Base-by-base conservation (phyloP, 1,139 yeast species). In the Saccharomyces hybrid region DNA sequence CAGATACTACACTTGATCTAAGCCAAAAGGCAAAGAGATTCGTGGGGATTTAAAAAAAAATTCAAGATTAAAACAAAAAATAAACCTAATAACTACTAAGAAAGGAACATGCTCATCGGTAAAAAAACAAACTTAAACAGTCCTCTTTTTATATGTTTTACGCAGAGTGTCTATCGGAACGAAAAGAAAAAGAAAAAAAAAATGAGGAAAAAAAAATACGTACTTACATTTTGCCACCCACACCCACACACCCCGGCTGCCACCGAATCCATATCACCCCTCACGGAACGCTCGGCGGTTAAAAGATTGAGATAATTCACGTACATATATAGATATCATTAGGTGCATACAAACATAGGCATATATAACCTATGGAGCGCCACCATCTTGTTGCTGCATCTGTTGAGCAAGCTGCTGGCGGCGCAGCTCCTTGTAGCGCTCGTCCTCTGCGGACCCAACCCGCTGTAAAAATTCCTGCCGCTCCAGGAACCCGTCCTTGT, bases 1-100 rank as follows among this genome's bases (percentile, higher is more conserved):
- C 99, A 93, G 99, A 93, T 93, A 93, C 99, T 93, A 93, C 99
- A 93, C 99, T 90, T 93, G 99, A 93, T 93, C 99, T 93, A 91
- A 93, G 99, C 99, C 99, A 93, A 89, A 89, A 86, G 98, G 98
- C 98, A 93, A 93, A 91, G 98, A 93, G 90, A 81, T 80, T 79
- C 59, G 58, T 78, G 74, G 62, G 54, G 56, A 62, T 56, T 59
- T 61, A 51, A 61, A 66, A 62, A 63, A 58, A 62, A 64, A 56
- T 59, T 59, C 57, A 54, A 55, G 46, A 20, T 48, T 57, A 47
- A 16, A 26, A 47, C 32, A 48, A 16, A 26, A 47, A 13, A 14
- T 20, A 7, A 23, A 44, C 13, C 44, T 14, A 14, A 44, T 25
- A 32, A 26, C 23, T 20, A 20, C 20, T 20, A 20, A 20, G 20